Conservation (phyloP, 495 filamentous ascomycete species). For the Trichoderma reesei region DNA sequence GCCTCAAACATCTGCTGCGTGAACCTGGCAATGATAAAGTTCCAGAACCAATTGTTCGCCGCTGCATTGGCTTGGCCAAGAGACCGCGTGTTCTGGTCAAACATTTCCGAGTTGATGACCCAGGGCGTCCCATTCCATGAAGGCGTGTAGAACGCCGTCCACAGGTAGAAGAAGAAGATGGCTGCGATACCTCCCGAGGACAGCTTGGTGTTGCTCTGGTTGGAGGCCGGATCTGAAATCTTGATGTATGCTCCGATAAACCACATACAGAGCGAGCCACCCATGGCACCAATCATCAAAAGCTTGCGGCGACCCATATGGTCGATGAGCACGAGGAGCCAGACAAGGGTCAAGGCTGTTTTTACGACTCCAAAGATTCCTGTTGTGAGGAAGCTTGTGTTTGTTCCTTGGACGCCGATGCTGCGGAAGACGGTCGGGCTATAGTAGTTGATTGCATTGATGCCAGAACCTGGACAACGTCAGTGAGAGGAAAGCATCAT, state of each 20-base stretch:
- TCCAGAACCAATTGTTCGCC: conserved; percentile 66
- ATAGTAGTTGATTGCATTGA: conserved; percentile 63
- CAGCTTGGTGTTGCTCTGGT: conserved; percentile 28
- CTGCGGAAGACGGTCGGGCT: conserved; percentile 48
- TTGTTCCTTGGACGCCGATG: conserved; percentile 46
- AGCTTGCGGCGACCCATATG: conserved; percentile 40
- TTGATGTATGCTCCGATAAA: conserved; percentile 44
- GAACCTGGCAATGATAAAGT: conserved; percentile 64
- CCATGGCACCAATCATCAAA: conserved; percentile 44
- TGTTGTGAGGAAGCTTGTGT: conserved; percentile 39
- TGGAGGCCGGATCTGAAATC: conserved; percentile 40
- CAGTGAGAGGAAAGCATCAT: background rate
- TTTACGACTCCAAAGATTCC: conserved; percentile 45
- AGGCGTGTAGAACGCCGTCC: conserved; percentile 68
- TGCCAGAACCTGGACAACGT: conserved; percentile 35
- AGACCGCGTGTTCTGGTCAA: conserved; percentile 51
- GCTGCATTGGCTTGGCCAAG: conserved; percentile 61
- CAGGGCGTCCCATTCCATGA: conserved; percentile 67
- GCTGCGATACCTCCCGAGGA: conserved; percentile 53
- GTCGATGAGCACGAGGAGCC: conserved; percentile 48
- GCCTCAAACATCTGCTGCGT: conserved; percentile 66
- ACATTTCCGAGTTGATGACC: conserved; percentile 57
- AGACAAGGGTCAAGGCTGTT: conserved; percentile 51
- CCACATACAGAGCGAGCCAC: conserved; percentile 49
- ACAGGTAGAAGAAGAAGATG: conserved; percentile 73